Conservation (phyloP, 805 yeast species). For the Komagataella pseudopastoris region DNA sequence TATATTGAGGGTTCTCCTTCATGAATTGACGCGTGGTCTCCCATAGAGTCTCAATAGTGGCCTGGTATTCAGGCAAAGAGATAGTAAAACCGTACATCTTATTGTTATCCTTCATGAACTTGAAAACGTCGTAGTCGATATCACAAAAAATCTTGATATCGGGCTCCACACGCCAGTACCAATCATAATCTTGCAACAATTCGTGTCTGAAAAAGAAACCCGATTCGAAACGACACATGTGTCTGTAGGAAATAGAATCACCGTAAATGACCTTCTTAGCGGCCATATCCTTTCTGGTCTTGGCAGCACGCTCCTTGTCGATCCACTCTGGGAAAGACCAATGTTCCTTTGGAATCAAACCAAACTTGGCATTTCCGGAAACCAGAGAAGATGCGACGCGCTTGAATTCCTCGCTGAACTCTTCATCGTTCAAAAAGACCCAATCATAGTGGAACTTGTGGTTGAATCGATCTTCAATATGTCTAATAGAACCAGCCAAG, state of each 20-base stretch:
- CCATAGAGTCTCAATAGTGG: slow-evolving; percentile 71
- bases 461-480: slow-evolving; percentile 86
- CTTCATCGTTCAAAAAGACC: slow-evolving; percentile 88
- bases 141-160: slow-evolving; percentile 73
- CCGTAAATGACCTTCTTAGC: slow-evolving; percentile 45
- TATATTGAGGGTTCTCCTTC: slow-evolving; percentile 40
- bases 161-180: slow-evolving; percentile 95
- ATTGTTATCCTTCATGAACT: slow-evolving; percentile 66
- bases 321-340: slow-evolving; percentile 86
- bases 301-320: slow-evolving; percentile 53
- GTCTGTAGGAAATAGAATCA: slow-evolving; percentile 58
- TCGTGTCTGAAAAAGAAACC: slow-evolving; percentile 83
- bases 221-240: slow-evolving; percentile 87
- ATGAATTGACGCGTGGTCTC: slow-evolving; percentile 51
- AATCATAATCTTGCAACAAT: slow-evolving; percentile 61
- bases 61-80: slow-evolving; percentile 59
- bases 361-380: slow-evolving; percentile 70
- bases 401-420: slow-evolving; percentile 72
- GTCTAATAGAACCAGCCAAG: slow-evolving; percentile 51
- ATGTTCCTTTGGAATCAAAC: slow-evolving; percentile 67
- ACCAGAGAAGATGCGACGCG: slow-evolving; percentile 49
- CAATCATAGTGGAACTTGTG: slow-evolving; percentile 74
- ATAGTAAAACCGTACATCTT: slow-evolving; percentile 71
- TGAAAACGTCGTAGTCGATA: slow-evolving; percentile 67
- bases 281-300: slow-evolving; percentile 38